A percentile compares a stretch with the other conserved stretches of the same genome.
phyloP scores from a whole-genome alignment of 495 filamentous ascomycete genomes.

The Oidiodendron maius region DNA sequence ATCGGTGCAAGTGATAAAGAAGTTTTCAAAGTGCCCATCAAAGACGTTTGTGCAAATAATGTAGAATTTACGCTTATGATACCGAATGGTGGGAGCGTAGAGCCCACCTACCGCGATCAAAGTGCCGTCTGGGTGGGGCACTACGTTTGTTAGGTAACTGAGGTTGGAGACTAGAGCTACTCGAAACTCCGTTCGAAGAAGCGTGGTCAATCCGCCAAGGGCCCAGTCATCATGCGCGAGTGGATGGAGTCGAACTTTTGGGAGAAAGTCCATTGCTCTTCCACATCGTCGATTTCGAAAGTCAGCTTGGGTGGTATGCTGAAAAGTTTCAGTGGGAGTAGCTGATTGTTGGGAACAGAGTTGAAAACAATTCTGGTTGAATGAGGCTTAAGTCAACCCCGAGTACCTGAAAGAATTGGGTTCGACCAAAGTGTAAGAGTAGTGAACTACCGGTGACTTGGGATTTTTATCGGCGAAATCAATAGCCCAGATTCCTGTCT shows the following conservation, averaged over 20 bases:
- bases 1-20: too few relatives aligned
- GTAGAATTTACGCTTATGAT: too few relatives aligned
- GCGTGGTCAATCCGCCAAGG: conserved; percentile 26
- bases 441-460: conserved; percentile 2
- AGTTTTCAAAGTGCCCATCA: too few relatives aligned
- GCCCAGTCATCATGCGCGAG: conserved; percentile 35
- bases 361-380: conserved; percentile 39
- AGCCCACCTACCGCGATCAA: too few relatives aligned
- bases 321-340: neutral
- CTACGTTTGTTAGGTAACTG: too few relatives aligned
- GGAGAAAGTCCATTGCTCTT: conserved; percentile 43
- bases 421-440: conserved; percentile 13
- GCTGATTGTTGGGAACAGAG: neutral
- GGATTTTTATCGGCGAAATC: conserved; percentile 17
- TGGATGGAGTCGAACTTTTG: conserved; percentile 45
- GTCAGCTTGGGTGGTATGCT: conserved; percentile 44
- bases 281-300: conserved; percentile 50
- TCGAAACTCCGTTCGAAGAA: conserved; percentile 17
- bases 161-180: conserved; percentile 15
- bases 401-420: conserved; percentile 36
- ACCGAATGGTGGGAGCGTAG: too few relatives aligned
- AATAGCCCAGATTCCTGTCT: conserved; percentile 15
- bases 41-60: too few relatives aligned
- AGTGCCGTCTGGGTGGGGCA: too few relatives aligned
- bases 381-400: conserved; percentile 48